These are phyloP conservation scores for Cryptococcus jaspeensis DNA, from an alignment of 1,284 basidiomycete genomes.

Conservation along the genomic window DNA sequence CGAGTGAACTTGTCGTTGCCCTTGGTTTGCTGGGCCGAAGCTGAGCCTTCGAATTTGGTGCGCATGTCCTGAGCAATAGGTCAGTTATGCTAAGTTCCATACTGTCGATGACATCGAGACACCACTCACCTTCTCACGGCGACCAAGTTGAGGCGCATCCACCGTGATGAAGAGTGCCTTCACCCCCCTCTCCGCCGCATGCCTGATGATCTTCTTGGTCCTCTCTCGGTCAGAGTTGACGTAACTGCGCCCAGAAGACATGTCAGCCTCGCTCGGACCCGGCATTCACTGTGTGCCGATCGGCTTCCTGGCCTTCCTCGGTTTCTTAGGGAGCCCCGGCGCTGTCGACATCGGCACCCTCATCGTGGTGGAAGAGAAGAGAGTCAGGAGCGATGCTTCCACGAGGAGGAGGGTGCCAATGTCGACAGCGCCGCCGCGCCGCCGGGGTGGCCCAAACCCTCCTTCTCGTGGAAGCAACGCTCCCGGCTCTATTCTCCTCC, in stretches of 20 bases:
- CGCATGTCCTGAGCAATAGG: slow-evolving; percentile 72
- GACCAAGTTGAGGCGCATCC: slow-evolving; percentile 86
- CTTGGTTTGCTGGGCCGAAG: slow-evolving; percentile 63
- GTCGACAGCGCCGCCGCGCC: too few species aligned
- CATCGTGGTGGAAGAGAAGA: background rate
- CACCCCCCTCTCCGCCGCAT: slow-evolving; percentile 78
- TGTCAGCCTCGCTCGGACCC: background rate
- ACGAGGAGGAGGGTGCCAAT: too few species aligned
- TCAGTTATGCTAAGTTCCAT: background rate
- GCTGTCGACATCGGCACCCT: too few species aligned
- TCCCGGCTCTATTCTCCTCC: too few species aligned
- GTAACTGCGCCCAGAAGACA: slow-evolving; percentile 56
- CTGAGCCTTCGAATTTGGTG: slow-evolving; percentile 87
- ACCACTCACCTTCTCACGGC: slow-evolving; percentile 70
- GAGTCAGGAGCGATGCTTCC: too few species aligned
- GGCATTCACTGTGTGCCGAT: too few species aligned
- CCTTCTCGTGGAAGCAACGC: too few species aligned
- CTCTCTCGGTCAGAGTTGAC: slow-evolving; percentile 81
- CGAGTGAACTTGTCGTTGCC: slow-evolving; percentile 66
- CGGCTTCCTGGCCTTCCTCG: too few species aligned
- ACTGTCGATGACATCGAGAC: too few species aligned
- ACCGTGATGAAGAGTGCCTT: slow-evolving; percentile 86
- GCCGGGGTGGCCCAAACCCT: too few species aligned
- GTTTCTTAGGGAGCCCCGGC: too few species aligned
- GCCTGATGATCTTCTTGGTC: slow-evolving; percentile 77